Evolutionary conservation across 768 basidiomycete genomes (phyloP).

Genomic region (Sarcodon aspratus): DNA sequence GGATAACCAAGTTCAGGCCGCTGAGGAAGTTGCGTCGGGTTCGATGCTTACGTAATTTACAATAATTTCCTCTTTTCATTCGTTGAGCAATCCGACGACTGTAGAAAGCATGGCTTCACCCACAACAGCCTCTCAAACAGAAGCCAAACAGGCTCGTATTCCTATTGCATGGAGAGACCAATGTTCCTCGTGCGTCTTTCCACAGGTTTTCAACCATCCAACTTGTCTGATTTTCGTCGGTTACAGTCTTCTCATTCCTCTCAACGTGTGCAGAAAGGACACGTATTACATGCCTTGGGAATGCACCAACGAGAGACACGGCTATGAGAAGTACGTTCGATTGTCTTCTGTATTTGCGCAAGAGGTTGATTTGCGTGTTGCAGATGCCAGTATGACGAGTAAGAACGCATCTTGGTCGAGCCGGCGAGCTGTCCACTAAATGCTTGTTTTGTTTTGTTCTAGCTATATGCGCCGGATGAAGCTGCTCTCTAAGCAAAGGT

Average conservation of each 20-base stretch:
- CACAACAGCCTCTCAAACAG: conserved; percentile 72
- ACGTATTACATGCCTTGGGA: conserved; percentile 83
- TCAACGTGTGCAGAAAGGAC: conserved; percentile 79
- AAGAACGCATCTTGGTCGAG: conserved; percentile 7
- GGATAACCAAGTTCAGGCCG: no score
- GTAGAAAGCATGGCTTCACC: conserved; percentile 45
- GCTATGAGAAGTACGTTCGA: conserved; percentile 66
- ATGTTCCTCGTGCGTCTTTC: conserved; percentile 72
- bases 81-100: no score
- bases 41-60: no score
- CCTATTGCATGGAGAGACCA: conserved; percentile 83
- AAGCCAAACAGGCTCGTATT: conserved; percentile 64
- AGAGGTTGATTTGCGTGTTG: background rate
- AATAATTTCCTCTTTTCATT: no score
- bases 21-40: no score
- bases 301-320: conserved; percentile 80
- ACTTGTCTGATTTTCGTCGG: background rate
- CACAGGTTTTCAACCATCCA: background rate
- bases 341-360: background rate
- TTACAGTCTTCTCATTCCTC: conserved; percentile 68
- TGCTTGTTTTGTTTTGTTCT: conserved; percentile 3
- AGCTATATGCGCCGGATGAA: conserved; percentile 89
- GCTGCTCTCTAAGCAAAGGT: conserved; percentile 64
- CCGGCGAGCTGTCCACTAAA: conserved; percentile 19
- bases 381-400: conserved; percentile 96